Conservation (phyloP, 768 basidiomycete genomes). For the Serpula lacrymans region DNA sequence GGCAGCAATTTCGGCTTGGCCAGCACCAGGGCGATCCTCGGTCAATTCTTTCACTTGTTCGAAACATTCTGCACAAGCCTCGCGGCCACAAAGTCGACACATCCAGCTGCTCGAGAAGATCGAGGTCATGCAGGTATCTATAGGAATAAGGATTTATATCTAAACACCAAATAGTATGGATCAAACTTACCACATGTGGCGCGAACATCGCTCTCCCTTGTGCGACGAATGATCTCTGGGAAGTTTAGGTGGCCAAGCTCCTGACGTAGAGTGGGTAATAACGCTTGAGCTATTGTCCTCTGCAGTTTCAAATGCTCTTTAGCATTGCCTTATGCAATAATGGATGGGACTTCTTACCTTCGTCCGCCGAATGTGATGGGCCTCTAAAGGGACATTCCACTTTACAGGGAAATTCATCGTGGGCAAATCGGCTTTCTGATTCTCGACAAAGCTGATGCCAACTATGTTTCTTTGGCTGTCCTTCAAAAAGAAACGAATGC, state of each 20-base stretch:
- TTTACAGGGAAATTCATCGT: constrained; percentile 56
- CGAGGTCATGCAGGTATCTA: constrained; percentile 93
- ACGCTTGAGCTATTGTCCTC: constrained; percentile 64
- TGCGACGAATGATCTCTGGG: constrained; percentile 62
- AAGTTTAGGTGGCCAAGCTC: constrained; percentile 61
- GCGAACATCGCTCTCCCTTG: constrained; percentile 77
- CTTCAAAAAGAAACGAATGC: constrained; percentile 76
- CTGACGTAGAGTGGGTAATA: constrained; percentile 61
- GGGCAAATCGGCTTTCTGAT: constrained; percentile 53
- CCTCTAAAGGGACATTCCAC: constrained; percentile 63
- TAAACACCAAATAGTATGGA: constrained; percentile 5
- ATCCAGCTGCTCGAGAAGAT: constrained; percentile 89
- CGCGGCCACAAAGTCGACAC: constrained; percentile 87
- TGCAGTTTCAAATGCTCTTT: constrained; percentile 25
- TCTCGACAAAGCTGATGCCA: constrained; percentile 69
- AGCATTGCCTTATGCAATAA: background rate
- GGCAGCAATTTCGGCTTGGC: constrained; percentile 45
- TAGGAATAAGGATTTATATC: constrained; percentile 6
- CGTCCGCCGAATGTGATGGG: constrained; percentile 48
- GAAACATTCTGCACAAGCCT: constrained; percentile 85
- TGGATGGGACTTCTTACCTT: constrained; percentile 45
- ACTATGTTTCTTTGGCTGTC: constrained; percentile 55
- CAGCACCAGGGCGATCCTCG: constrained; percentile 44
- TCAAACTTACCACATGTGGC: constrained; percentile 73
- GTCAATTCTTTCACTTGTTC: constrained; percentile 65